phyloP scores from a whole-genome alignment of 257 asterid species.

The Nicotiana undulata region DNA sequence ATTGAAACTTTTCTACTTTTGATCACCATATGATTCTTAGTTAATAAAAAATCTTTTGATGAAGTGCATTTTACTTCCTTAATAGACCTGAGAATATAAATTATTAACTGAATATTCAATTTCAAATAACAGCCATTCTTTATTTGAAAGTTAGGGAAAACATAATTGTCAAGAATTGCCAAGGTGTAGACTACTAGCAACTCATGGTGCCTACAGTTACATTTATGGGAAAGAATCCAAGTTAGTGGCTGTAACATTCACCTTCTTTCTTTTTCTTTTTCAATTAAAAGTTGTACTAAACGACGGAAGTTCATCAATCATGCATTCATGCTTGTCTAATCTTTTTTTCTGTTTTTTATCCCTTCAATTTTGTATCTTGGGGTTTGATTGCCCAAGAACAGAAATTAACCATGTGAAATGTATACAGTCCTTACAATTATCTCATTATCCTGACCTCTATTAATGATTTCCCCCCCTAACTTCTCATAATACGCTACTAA shows the following conservation, averaged over 20 bases:
- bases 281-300: neutral
- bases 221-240: neutral
- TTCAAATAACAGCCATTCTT: neutral
- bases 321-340: neutral
- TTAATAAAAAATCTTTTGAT: too few relatives aligned
- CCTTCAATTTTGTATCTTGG: neutral
- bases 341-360: neutral
- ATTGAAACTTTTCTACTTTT: too few relatives aligned
- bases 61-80: too few relatives aligned
- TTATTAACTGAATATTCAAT: too few relatives aligned
- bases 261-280: neutral
- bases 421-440: neutral
- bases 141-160: neutral
- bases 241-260: neutral
- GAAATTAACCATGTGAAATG: neutral
- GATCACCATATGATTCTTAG: too few relatives aligned
- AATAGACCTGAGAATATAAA: too few relatives aligned
- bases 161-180: neutral
- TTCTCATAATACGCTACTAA: too few relatives aligned
- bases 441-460: neutral
- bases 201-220: neutral
- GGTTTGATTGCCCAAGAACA: neutral
- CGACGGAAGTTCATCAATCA: neutral
- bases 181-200: neutral
- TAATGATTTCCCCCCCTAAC: neutral